Base-by-base conservation (phyloP, 768 basidiomycete genomes). In the Lentinula aciculospora region DNA sequence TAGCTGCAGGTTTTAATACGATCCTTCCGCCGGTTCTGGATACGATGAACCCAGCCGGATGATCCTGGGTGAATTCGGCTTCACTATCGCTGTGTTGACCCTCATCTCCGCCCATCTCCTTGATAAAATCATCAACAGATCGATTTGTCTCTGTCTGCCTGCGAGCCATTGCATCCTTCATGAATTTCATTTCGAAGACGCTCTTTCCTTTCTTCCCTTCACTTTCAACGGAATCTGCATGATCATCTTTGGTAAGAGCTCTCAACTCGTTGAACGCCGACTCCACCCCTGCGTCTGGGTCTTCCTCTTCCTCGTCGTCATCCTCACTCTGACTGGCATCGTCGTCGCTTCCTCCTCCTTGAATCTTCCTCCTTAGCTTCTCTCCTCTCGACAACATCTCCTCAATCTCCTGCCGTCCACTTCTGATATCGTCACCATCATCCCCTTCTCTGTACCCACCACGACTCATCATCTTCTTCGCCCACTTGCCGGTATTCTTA, bases 181-280 rank as follows among this genome's bases (percentile, higher is more conserved):
- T 99, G 72, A 98, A 99, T 73, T 97, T 98, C 97, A 98, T 98
- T 61, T 84, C 81, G 68, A 97, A 89, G 9, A 98, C 80, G 60
- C 89, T 83, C 71, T 88, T 89, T 49, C 76, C 71, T 63, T 81
- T 81, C 65, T 73, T 71, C 21, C 68, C 73, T 23, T 40, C 63
- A 27, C 62, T 57, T 5, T 58, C 61, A 17, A 53, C 56, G 46
- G 58, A 61, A 5, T 66, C 67, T 12, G 69, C 69, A 9, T 70
- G 76, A 32, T 76, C 72, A 2, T 60, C 72, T 9, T 67, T 66
- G 21, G 81, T 76, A 44, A 90, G 63, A 31, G 68, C 65, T 21
- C 76, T 75, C 23, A 96, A 76, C 72, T 95, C 92, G 39, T 95
- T 85, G 62, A 94, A 93, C 1, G 90, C 92, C 7, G 70, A 79